phyloP scores from a whole-genome alignment of 2,329 filamentous ascomycete genomes.

The Xylariomycetidae sp. region DNA sequence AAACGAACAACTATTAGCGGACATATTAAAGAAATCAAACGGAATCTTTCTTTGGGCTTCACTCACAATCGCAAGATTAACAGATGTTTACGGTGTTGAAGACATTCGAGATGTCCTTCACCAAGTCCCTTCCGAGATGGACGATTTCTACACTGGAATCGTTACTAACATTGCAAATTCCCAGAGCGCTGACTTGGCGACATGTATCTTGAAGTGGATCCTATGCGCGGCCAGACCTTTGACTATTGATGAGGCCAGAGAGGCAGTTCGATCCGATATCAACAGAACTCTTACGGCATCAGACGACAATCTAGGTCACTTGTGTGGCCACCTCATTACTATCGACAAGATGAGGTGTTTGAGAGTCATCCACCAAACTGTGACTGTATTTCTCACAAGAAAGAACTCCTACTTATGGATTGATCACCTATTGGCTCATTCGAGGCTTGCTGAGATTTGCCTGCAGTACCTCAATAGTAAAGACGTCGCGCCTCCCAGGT shows the following conservation, averaged over 20 bases:
- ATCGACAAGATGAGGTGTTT: conserved; percentile 1
- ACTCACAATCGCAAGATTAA: conserved; percentile 13
- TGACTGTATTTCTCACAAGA: conserved; percentile 3
- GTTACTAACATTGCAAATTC: conserved; percentile 10
- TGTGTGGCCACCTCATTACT: conserved; percentile 5
- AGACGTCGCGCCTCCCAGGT: background rate
- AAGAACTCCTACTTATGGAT: conserved; percentile 2
- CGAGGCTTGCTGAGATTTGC: conserved; percentile 3
- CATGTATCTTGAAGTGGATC: conserved; percentile 8
- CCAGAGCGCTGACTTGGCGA: conserved; percentile 8
- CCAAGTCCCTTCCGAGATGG: conserved; percentile 19
- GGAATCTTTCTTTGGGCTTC: conserved; percentile 22
- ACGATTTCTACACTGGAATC: conserved; percentile 18
- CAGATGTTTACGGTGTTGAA: conserved; percentile 17
- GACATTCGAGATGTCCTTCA: conserved; percentile 15
- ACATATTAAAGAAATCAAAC: conserved; percentile 18
- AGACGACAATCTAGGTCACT: background rate
- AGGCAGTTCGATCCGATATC: conserved; percentile 5
- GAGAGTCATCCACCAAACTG: conserved; percentile 4
- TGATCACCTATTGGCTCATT: conserved; percentile 2
- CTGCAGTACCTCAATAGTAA: background rate
- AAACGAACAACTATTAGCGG: conserved; percentile 9
- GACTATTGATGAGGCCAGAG: conserved; percentile 1
- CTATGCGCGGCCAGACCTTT: conserved; percentile 3
- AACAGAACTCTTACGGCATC: conserved; percentile 1